phyloP scores from a whole-genome alignment of 129 eudicot species.

The Pulicaria dysenterica region DNA sequence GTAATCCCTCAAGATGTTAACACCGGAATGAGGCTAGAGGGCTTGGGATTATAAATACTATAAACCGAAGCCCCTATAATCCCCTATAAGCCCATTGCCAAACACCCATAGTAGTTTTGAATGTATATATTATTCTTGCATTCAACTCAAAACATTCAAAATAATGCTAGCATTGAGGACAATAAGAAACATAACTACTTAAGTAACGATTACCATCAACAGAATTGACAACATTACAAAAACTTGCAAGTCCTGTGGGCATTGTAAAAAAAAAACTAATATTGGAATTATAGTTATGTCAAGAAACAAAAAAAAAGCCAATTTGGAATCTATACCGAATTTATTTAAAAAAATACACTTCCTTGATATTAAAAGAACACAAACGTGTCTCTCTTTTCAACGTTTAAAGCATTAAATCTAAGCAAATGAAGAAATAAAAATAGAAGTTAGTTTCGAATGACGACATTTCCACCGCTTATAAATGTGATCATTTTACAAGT shows the following conservation, averaged over 20 bases:
- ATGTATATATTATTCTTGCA: background rate
- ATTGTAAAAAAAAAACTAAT: background rate
- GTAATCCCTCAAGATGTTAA: no score
- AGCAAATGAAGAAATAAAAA: slow-evolving; percentile 24
- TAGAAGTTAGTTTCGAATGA: slow-evolving; percentile 36
- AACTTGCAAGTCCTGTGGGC: slow-evolving; percentile 2
- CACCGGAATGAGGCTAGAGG: no score
- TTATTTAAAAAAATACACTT: slow-evolving; percentile 10
- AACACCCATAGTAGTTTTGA: no score
- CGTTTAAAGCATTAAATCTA: slow-evolving; percentile 10
- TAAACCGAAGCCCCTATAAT: no score
- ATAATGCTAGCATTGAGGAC: background rate
- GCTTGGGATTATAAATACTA: no score
- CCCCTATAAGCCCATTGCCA: no score
- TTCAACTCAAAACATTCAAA: background rate
- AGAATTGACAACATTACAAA: background rate
- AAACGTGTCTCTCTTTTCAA: slow-evolving; percentile 15
- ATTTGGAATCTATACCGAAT: slow-evolving; percentile 16
- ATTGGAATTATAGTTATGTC: background rate
- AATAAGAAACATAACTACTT: background rate
- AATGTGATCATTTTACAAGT: slow-evolving; percentile 24
- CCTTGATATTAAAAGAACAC: background rate
- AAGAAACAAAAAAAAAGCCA: background rate
- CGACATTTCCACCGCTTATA: slow-evolving; percentile 31
- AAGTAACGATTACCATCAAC: background rate